Evolutionary conservation across 306 rosid genomes (phyloP), one percentile per base, ranked within the genome.

Genomic region (Cucurbita ficifolia): DNA sequence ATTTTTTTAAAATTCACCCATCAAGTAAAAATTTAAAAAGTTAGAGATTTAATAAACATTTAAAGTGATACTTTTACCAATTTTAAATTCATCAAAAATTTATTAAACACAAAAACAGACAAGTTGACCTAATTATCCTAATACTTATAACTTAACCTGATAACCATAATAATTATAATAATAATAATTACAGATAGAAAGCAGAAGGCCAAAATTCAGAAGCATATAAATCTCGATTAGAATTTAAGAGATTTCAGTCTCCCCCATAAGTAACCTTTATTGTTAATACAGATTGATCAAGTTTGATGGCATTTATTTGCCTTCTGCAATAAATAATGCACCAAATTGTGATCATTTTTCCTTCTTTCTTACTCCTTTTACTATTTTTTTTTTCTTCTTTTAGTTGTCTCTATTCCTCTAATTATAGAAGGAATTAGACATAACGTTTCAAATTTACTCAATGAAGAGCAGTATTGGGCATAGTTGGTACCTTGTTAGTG

Each of bases 401-500:
- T 49, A 22, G 73, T 49, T 62, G 18, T 70, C 58, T 68, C 40
- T 46, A 40, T 10, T 62, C 70, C 58, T 49, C 8, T 3, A 48
- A 43, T 69, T 68, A 7, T 8, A 29, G 24, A 39, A 63, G 70
- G 70, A 63, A 17, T 38, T 7, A 49, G 72, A 49, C 33, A 51
- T 19, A 33, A 71, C 51, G 52, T 53, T 17, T 38, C 14, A 62
- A 12, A 24, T 77, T 69, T 8, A 70, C 57, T 19, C 38, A 45
- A 22, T 42, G 60, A 74, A 58, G 55, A 49, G 55, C 77, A 63
- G 50, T 56, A 70, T 50, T 72, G 43, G 38, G 11, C 3, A 35
- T 57, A 10, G 64, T 24, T 8, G 21, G 16, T 24, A 69, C 74
- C 74, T 70, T 48, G 3, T 48, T 70, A 63, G 54, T 84, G 74